Evolutionary conservation across 352 stramenopile genomes (phyloP), one percentile per base, ranked within the genome.

Genomic region (Pythium apleroticum): DNA sequence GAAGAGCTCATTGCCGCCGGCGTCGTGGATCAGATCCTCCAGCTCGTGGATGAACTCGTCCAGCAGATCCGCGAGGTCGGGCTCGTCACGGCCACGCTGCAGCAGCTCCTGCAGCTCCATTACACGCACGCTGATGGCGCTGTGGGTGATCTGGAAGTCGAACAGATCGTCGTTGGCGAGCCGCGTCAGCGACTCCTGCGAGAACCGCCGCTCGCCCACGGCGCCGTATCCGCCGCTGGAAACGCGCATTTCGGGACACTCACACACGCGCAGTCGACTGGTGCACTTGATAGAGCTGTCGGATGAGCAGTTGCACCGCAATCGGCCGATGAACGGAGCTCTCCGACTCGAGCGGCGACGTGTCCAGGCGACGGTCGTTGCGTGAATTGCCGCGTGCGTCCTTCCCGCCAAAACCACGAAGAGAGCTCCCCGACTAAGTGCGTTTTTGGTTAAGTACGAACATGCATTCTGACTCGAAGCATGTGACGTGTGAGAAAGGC

Each of bases 141-240:
- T 60, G 37, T 88, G 70, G 52, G 80, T 72, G 58, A 89, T 78
- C 66, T 88, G 76, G 69, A 91, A 89, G 52, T 74, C 61, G 70
- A 91, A 91, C n/a, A 91, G 71, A 22, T 75, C 78, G 69, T 91
- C 77, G 11, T 66, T 58, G 39, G 72, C 63, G 60, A 84, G 72
- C 31, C 57, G 63, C 62, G 65, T 68, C 17, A 81, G 57, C 57
- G 73, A 65, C 30, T 33, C 46, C 20, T 41, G 1, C 7, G 67
- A 74, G 61, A 74, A 68, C 27, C 50, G 55, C 11, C 65, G 65
- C 43, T 35, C 65, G 46, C 46, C 28, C 14, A 53, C 24, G 27
- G 30, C 55, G 55, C 58, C 65, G 60, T 67, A 70, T 39, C 39
- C 57, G 57, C 50, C 52, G 52, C 63, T 69, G 54, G 63, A 55